Base-by-base conservation (phyloP, 2,329 filamentous ascomycete species). In the Botrytis pseudocinerea region DNA sequence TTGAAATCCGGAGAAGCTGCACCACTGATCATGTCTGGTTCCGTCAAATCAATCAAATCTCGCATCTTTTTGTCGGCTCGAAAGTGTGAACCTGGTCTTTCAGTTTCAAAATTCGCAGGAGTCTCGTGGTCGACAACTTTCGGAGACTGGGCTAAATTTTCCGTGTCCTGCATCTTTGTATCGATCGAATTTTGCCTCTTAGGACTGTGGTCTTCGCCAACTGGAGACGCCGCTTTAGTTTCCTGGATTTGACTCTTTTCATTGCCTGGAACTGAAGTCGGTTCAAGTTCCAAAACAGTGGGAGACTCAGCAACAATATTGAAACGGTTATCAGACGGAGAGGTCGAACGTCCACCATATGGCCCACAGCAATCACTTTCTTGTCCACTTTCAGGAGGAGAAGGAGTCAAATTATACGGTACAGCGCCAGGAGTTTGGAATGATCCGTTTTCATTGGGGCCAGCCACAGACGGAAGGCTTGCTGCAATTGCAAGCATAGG, bases 331-430 rank as follows among this genome's bases (percentile, higher is more conserved):
- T 57, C 65, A n/a, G 38, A 68, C 16, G 35, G 65, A n/a, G 48
- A 68, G 3, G n/a, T 28, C 40, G 65, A 57, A 22, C 38, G 9
- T 32, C n/a, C 10, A 57, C 18, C 10, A 25, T 28, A 32, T 22
- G n/a, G 48, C 18, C 40, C 35, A 28, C 40, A 16, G 35, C 6
- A 42, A 22, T 42, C 35, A 10, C 28, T 57, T 9, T 32, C 65
- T 68, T 57, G 65, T 7, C 20, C 16, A 38, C 48, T 68, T 8
- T 7, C 38, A 42, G 38, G 25, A 42, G 65, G 65, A 32, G 65
- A 68, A 32, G 65, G 65, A 1, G 65, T 57, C 25, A 68, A 32
- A 20, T 68, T 68, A 38, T 68, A 68, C 40, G 65, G 65, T 32
- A 68, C 18, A 20, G 65, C 65, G 42, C 65, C 65, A 28, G 65